Percentiles rank a stretch among this genome's conserved stretches.
Conservation (phyloP, 495 filamentous ascomycete genomes). For the Xylaria telfairii region DNA sequence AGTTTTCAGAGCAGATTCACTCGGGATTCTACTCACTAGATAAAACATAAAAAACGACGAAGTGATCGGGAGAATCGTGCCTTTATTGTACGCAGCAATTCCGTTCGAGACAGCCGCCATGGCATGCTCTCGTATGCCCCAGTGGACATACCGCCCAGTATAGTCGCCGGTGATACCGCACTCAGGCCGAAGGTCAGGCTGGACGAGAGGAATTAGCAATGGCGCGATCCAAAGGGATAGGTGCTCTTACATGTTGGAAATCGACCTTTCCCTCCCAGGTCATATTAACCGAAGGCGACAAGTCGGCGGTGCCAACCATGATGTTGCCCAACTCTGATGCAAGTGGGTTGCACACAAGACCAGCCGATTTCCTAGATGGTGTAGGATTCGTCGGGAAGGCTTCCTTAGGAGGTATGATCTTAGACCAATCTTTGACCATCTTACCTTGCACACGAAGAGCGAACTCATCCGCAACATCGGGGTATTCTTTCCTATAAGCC, state of each 20-base stretch:
- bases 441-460: conserved; percentile 52
- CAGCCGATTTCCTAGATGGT: conserved; percentile 55
- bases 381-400: conserved; percentile 54
- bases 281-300: conserved; percentile 65
- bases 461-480: conserved; percentile 57
- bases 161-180: conserved; percentile 58
- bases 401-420: conserved; percentile 46
- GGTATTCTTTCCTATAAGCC: conserved; percentile 49
- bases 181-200: conserved; percentile 51
- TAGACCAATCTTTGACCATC: conserved; percentile 51
- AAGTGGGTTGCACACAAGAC: conserved; percentile 58
- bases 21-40: conserved; percentile 33
- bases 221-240: background rate
- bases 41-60: conserved; percentile 69
- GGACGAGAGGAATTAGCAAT: conserved; percentile 14
- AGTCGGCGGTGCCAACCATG: conserved; percentile 66
- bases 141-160: conserved; percentile 60
- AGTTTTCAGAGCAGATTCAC: background rate
- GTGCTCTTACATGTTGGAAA: conserved; percentile 55
- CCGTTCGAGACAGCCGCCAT: conserved; percentile 62
- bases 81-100: conserved; percentile 56
- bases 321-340: conserved; percentile 53
- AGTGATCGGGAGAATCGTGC: conserved; percentile 60
- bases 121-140: conserved; percentile 61
- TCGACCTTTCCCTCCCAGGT: conserved; percentile 60